Base-by-base conservation (phyloP, 768 basidiomycete species). In the Suillus subaureus region DNA sequence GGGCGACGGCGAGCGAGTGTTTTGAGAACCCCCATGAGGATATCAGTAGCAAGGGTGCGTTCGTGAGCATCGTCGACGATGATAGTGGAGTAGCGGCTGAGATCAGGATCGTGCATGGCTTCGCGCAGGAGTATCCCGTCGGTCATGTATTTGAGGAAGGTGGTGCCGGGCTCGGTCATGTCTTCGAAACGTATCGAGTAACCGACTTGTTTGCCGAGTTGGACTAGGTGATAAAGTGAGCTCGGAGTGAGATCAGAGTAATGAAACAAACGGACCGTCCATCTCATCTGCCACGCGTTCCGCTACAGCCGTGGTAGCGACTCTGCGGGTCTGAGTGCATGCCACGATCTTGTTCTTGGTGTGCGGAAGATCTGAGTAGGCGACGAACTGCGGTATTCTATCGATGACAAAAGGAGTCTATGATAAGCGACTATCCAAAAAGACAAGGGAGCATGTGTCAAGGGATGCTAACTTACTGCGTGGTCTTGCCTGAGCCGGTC, bases 21-120 rank as follows among this genome's bases (percentile, higher is more conserved):
- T 79, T 99, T 99, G 40, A 99, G 84, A 8, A 99, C 83, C 67
- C 97, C 96, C 96, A 99, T 99, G 40, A 99, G 89, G 72, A 99
- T 96, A 79, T 99, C 97, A 39, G 97, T 99, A 1, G 97, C 94
- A 47, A 98, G 85, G 0, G 97, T 99, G 67, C 97, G 91, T 81
- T 99, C 97, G 81, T 99, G 97, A 6, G 95, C 97, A 80, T 99
- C 97, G 76, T 99, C 97, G 64, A 99, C 87, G 72, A 99, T 99
- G 79, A 99, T 96, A 26, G 97, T 98, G 23, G 94, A 97, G 77
- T 99, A 99, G 4, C 96, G 88, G 33, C 85, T 82, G 45, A 99
- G 86, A 23, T 87, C 84, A 11, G 94, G 92, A 78, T 99, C 97
- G 78, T 96, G 94, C 96, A 98, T 99, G 6, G 95, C 96, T 80